Evolutionary conservation across 352 stramenopile species (phyloP).

Genomic region (Phytophthora ramorum): DNA sequence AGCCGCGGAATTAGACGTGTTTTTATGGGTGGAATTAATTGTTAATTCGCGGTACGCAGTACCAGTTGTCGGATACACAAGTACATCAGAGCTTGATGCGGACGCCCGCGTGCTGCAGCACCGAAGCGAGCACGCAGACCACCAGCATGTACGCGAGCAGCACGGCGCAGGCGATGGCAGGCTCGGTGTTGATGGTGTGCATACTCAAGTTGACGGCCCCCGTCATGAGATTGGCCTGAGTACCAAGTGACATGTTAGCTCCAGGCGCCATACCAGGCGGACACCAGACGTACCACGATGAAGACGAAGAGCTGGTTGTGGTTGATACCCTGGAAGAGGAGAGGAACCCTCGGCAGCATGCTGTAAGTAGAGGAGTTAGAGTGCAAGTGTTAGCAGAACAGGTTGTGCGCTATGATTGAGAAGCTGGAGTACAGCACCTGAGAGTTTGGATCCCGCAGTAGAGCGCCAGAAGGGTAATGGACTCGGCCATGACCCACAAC

Average conservation of each 20-base stretch:
- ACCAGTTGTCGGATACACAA: conserved; percentile 11
- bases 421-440: conserved; percentile 42
- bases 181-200: conserved; percentile 75
- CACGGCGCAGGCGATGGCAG: conserved; percentile 45
- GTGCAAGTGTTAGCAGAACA: background rate
- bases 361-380: conserved; percentile 32
- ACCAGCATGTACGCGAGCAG: conserved; percentile 72
- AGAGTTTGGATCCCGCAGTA: conserved; percentile 71
- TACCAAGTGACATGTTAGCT: background rate
- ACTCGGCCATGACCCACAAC: conserved; percentile 79
- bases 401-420: background rate
- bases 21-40: conserved; percentile 25
- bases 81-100: conserved; percentile 69
- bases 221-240: conserved; percentile 82
- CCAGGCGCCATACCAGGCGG: background rate
- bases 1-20: conserved; percentile 2
- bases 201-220: conserved; percentile 83
- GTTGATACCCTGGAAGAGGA: conserved; percentile 78
- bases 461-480: conserved; percentile 56
- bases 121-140: conserved; percentile 59
- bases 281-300: conserved; percentile 53
- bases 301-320: conserved; percentile 90
- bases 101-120: conserved; percentile 59
- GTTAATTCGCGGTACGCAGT: conserved; percentile 23
- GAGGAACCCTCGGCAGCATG: conserved; percentile 65